Conservation (phyloP, 2,329 filamentous ascomycete genomes). For the Dactylella cylindrospora region DNA sequence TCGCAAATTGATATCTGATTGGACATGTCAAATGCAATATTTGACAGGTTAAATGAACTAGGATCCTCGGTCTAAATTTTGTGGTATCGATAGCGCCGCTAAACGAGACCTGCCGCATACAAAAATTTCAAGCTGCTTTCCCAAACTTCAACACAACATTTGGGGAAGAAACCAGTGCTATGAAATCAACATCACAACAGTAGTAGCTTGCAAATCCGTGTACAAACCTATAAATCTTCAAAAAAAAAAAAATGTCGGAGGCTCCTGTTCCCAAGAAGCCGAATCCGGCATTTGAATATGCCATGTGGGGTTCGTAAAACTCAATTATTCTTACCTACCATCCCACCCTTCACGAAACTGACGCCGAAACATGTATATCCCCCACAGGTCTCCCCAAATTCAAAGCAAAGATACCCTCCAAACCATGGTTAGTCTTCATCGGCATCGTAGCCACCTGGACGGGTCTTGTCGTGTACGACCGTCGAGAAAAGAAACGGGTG, state of each 20-base stretch:
- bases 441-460: slow-evolving; percentile 75
- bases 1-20: not conserved
- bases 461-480: slow-evolving; percentile 84
- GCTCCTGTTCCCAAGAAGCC: slow-evolving; percentile 33
- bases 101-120: slow-evolving; percentile 11
- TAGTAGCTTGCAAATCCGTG: slow-evolving; percentile 14
- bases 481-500: slow-evolving; percentile 79
- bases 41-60: slow-evolving; percentile 12
- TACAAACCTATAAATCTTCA: not conserved
- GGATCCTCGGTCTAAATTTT: too few relatives aligned
- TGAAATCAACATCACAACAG: too few relatives aligned
- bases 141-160: slow-evolving; percentile 29
- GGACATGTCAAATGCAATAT: not conserved
- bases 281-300: slow-evolving; percentile 38
- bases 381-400: slow-evolving; percentile 74
- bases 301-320: slow-evolving; percentile 17
- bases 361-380: slow-evolving; percentile 28
- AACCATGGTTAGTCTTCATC: slow-evolving; percentile 97
- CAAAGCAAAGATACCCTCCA: slow-evolving; percentile 80
- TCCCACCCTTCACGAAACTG: too few relatives aligned
- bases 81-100: slow-evolving; percentile 33
- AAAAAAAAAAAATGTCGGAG: slow-evolving; percentile 42
- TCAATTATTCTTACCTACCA: too few relatives aligned
- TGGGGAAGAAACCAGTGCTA: too few relatives aligned
- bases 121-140: slow-evolving; percentile 15